Conservation (phyloP, 208 protist genomes). For the Wallacemonas rigidus region DNA sequence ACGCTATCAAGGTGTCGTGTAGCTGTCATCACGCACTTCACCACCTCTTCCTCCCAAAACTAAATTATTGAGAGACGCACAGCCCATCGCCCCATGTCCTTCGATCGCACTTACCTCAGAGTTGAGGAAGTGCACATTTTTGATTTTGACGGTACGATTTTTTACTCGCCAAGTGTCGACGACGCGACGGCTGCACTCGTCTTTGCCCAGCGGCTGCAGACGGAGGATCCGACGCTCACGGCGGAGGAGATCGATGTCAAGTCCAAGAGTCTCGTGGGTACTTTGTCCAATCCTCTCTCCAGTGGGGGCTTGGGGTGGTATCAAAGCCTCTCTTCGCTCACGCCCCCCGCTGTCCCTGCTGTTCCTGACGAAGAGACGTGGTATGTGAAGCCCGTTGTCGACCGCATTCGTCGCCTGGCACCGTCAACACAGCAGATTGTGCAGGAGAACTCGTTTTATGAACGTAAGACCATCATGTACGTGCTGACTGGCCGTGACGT, state of each 20-base stretch:
- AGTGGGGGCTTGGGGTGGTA: slow-evolving; percentile 79
- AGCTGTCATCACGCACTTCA: not conserved
- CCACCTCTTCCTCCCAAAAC: not conserved
- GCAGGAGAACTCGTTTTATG: not conserved
- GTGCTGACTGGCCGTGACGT: slow-evolving; percentile 73
- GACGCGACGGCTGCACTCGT: slow-evolving; percentile 9
- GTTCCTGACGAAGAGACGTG: slow-evolving; percentile 33
- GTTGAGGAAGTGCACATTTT: slow-evolving; percentile 71
- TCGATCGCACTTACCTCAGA: not conserved
- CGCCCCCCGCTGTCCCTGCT: slow-evolving; percentile 63
- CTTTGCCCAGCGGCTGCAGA: not conserved
- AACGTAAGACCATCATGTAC: slow-evolving; percentile 38
- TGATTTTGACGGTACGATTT: slow-evolving; percentile 88
- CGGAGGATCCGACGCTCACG: not conserved
- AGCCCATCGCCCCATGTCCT: not conserved
- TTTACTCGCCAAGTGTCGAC: slow-evolving; percentile 56
- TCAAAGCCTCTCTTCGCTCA: slow-evolving; percentile 67
- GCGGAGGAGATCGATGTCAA: not conserved
- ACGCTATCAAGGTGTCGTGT: not conserved
- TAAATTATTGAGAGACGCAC: not conserved
- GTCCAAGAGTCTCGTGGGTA: slow-evolving; percentile 31
- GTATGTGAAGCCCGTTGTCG: slow-evolving; percentile 37
- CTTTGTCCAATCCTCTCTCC: slow-evolving; percentile 36
- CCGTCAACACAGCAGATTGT: not conserved
- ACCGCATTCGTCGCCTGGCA: slow-evolving; percentile 23